phyloP scores from a whole-genome alignment of 2,329 filamentous ascomycete genomes.

The Ceratocystis alfenasii region DNA sequence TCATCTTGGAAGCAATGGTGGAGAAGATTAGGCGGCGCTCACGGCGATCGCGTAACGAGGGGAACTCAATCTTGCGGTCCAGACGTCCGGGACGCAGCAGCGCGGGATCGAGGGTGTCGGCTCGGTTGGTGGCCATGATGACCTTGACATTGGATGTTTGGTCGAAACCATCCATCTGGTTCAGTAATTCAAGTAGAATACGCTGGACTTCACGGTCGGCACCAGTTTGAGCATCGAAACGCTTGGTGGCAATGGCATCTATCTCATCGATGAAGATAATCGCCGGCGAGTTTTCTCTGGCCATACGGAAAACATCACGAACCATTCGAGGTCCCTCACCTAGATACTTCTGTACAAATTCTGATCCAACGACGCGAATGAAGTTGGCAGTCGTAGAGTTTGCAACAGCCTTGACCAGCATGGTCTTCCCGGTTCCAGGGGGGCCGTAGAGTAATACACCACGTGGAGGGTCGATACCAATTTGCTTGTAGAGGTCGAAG shows the following conservation, averaged over 20 bases:
- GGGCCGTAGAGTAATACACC: constrained; percentile 94
- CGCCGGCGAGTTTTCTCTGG: constrained; percentile 89
- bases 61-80: constrained; percentile 98
- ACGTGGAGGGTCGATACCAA: constrained; percentile 93
- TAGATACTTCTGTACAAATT: constrained; percentile 98
- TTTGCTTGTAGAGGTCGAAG: constrained; percentile 98
- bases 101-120: constrained; percentile 91
- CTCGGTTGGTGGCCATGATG: constrained; percentile 99
- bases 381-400: constrained; percentile 98
- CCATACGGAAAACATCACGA: constrained; percentile 97
- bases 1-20: constrained; percentile 97
- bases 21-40: constrained; percentile 93
- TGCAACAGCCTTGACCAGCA: constrained; percentile 95
- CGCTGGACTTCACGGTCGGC: constrained; percentile 97
- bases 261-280: constrained; percentile 99
- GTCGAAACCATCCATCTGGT: constrained; percentile 99
- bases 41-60: constrained; percentile 81
- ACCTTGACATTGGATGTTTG: constrained; percentile 99
- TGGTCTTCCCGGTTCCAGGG: constrained; percentile 90
- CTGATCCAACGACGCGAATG: constrained; percentile 93
- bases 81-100: constrained; percentile 87
- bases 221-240: constrained; percentile 96
- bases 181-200: constrained; percentile 91
- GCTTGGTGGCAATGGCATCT: constrained; percentile 96
- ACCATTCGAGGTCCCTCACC: constrained; percentile 98